Evolutionary conservation across 2,329 filamentous ascomycete genomes (phyloP).

Genomic region (Aspergillus terreus): DNA sequence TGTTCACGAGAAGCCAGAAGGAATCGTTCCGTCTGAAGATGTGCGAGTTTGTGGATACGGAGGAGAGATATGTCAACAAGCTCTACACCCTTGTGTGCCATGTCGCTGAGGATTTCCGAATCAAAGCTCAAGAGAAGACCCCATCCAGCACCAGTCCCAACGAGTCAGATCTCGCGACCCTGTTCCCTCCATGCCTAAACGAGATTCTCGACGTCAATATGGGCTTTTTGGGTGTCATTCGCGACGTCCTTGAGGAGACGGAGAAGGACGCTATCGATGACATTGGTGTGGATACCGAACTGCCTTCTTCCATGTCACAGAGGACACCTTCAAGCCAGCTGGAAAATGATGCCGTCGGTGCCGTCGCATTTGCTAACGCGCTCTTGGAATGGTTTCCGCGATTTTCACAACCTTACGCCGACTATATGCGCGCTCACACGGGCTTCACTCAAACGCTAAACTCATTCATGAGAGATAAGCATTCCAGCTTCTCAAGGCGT

Average conservation of each 20-base stretch:
- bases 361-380: conserved; percentile 71
- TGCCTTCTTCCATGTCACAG: conserved; percentile 47
- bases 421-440: conserved; percentile 88
- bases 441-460: conserved; percentile 80
- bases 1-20: conserved; percentile 78
- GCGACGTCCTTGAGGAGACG: conserved; percentile 72
- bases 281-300: conserved; percentile 58
- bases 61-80: conserved; percentile 89
- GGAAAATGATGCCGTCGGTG: conserved; percentile 76
- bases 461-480: conserved; percentile 68
- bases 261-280: conserved; percentile 76
- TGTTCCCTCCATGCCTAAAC: conserved; percentile 80
- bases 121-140: conserved; percentile 59
- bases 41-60: conserved; percentile 85
- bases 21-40: conserved; percentile 82
- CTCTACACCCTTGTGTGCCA: conserved; percentile 77
- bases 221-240: conserved; percentile 72
- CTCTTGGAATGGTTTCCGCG: conserved; percentile 90
- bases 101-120: conserved; percentile 75
- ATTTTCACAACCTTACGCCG: conserved; percentile 85
- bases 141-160: conserved; percentile 66
- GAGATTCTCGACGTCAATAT: conserved; percentile 78
- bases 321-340: conserved; percentile 41
- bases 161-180: conserved; percentile 65
- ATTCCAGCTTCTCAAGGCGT: conserved; percentile 76